These are phyloP conservation scores for Microdochium paspali DNA, from an alignment of 2,329 filamentous ascomycete species.

Conservation along the genomic window DNA sequence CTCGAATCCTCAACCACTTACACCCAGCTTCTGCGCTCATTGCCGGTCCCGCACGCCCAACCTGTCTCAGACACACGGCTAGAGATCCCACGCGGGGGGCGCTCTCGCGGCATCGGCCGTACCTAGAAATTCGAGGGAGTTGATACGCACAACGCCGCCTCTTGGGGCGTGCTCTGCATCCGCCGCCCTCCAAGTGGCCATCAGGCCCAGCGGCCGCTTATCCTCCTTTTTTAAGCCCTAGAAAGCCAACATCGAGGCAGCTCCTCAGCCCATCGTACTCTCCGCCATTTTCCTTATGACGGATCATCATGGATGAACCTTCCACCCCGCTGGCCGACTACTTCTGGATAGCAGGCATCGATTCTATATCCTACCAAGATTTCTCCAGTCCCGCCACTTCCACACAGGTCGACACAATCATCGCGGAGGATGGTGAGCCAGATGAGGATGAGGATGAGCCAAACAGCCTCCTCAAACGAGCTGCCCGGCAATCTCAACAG, in stretches of 20 bases:
- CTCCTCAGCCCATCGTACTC: neutral
- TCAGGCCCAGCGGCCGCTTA: neutral
- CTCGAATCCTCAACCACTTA: neutral
- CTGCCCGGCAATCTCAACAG: slow-evolving; percentile 50
- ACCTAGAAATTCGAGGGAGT: neutral
- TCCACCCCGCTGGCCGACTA: slow-evolving; percentile 63
- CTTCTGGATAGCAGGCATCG: slow-evolving; percentile 67
- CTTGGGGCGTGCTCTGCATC: slow-evolving; percentile 1
- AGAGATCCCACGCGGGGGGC: neutral
- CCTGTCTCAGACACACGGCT: neutral
- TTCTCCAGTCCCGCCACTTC: slow-evolving; percentile 25
- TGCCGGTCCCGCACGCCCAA: neutral
- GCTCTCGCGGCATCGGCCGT: neutral
- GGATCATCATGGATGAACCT: slow-evolving; percentile 44
- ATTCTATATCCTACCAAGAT: slow-evolving; percentile 57
- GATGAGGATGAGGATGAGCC: slow-evolving; percentile 26
- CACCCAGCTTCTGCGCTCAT: neutral
- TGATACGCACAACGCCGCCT: slow-evolving; percentile 4
- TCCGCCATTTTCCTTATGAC: neutral
- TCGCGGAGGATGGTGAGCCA: slow-evolving; percentile 53
- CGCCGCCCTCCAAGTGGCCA: neutral
- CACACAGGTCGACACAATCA: slow-evolving; percentile 44
- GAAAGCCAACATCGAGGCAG: neutral
- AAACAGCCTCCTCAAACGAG: slow-evolving; percentile 20
- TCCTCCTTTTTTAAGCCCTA: slow-evolving; percentile 18